Conservation (phyloP, 257 asterid species). For the Echites panduratus region DNA sequence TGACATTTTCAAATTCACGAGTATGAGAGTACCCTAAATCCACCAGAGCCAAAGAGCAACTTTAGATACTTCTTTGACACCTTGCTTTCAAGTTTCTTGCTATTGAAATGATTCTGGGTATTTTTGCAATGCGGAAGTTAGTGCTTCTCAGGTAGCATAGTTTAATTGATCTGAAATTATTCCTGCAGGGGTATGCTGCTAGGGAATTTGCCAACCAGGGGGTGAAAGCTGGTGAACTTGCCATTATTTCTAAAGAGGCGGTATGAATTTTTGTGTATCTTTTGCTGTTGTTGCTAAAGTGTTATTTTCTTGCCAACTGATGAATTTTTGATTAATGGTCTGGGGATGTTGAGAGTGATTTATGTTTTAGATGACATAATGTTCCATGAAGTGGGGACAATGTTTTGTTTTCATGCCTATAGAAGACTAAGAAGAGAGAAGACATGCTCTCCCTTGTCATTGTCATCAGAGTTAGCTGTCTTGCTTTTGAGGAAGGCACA, state of each 20-base stretch:
- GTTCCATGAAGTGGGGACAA: background rate
- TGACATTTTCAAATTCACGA: background rate
- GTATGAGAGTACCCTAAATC: background rate
- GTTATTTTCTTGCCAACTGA: background rate
- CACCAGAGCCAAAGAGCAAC: background rate
- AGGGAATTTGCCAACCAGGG: slow-evolving; percentile 93
- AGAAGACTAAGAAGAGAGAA: background rate
- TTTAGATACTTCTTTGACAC: background rate
- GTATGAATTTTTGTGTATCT: slow-evolving; percentile 34
- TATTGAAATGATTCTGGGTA: background rate
- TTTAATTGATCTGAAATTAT: background rate
- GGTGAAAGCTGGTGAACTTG: slow-evolving; percentile 78
- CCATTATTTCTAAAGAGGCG: slow-evolving; percentile 90
- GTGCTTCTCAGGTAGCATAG: background rate
- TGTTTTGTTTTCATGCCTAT: background rate
- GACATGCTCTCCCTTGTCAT: background rate
- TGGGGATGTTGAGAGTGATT: background rate
- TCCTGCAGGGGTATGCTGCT: slow-evolving; percentile 87
- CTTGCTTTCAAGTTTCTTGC: background rate
- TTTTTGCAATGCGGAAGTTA: background rate
- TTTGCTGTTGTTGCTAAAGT: background rate
- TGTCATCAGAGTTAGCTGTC: background rate
- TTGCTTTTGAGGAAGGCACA: background rate
- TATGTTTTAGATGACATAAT: background rate
- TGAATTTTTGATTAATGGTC: background rate